Conservation (phyloP, 495 filamentous ascomycete genomes). For the Sordaria brevicollis region DNA sequence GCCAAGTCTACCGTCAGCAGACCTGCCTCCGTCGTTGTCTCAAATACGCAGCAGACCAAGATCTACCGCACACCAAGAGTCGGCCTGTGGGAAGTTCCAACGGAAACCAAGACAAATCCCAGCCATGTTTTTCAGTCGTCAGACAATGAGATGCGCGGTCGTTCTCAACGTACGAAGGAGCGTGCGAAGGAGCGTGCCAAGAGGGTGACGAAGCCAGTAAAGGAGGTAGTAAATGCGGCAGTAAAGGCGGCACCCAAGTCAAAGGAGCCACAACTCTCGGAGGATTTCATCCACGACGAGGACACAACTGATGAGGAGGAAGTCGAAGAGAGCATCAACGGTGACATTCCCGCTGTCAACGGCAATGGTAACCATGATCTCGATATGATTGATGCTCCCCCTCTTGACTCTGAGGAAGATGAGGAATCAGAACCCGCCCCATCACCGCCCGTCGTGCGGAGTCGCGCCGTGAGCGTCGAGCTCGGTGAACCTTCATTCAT, state of each 20-base stretch:
- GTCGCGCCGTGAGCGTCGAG: neutral
- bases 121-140: neutral
- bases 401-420: neutral
- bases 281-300: neutral
- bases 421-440: neutral
- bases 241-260: neutral
- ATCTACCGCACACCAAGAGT: neutral
- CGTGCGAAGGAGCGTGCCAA: neutral
- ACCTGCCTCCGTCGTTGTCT: neutral
- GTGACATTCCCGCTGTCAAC: neutral
- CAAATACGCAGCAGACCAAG: neutral
- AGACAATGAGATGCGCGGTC: constrained; percentile 16
- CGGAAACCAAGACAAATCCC: neutral
- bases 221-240: neutral
- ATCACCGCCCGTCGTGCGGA: neutral
- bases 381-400: neutral
- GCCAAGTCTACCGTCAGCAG: constrained; percentile 1
- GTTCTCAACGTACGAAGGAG: neutral
- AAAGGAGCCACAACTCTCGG: neutral
- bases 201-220: neutral
- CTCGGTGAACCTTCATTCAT: neutral
- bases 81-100: neutral
- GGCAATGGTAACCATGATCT: neutral
- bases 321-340: constrained; percentile 2
- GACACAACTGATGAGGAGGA: constrained; percentile 2